Base-by-base conservation (phyloP, 805 yeast genomes). In the Tetrapisispora nanseiensis region DNA sequence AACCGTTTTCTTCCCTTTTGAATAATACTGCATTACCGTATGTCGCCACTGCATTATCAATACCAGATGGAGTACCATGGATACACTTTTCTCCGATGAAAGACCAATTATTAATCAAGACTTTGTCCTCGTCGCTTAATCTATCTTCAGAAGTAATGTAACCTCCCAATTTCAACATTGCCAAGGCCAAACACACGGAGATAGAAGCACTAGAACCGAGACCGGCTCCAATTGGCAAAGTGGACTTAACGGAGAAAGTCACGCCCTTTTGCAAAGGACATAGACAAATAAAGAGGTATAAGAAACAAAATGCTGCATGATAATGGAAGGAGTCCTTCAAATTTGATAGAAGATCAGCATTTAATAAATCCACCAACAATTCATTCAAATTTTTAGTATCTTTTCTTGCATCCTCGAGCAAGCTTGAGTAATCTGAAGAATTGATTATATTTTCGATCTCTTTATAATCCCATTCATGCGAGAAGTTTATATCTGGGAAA, bases 41-140 rank as follows among this genome's bases (percentile, higher is more conserved):
- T 0, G 96, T 83, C 2, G 97, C 94, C 38, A 90, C 97, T 0
- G 96, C 87, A 57, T 92, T 92, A 61, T 92, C 98, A 41, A 92
- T 86, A 11, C 98, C 98, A 16, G 94, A 81, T 8, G 98, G 98
- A 52, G 84, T 87, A 1, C 97, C 97, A 58, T 90, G 97, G 51
- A 89, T 84, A 58, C 97, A 86, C 58, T 82, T 82, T 61, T 92
- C 98, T 30, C 97, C 97, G 68, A 90, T 71, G 49, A 82, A 82
- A 1, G 97, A 80, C 95, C 95, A 89, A 6, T 70, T 64, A 50
- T 90, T 90, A 46, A 92, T 78, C 47, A 79, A 74, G n/a, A 68
- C 62, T 21, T 79, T 69, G 41, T 73, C 80, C 4, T 57, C 61
- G 32, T 66, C 68, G 11, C 56, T 46, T 1, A 66, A 51, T 16